Evolutionary conservation across 805 yeast species (phyloP).

Genomic region (Schwanniomyces sp.): DNA sequence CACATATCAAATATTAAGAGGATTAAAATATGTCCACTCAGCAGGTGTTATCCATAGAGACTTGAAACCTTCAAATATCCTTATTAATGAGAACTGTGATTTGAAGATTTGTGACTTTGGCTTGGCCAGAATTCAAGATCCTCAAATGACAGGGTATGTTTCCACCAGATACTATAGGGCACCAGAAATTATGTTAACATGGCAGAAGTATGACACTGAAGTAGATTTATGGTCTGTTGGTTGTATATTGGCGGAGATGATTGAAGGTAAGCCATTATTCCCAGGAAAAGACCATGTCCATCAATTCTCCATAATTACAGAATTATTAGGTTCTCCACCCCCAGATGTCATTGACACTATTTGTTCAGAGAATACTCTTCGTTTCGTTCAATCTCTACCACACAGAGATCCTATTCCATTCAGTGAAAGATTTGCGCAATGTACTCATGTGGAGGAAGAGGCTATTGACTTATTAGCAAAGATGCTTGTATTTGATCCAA

Average conservation of each 20-base stretch:
- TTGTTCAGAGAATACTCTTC: conserved; percentile 90
- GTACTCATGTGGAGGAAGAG: conserved; percentile 65
- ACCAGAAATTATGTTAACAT: conserved; percentile 96
- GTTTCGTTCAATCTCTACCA: conserved; percentile 92
- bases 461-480: conserved; percentile 86
- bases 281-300: conserved; percentile 99
- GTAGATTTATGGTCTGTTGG: conserved; percentile 99
- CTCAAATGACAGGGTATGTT: conserved; percentile 98
- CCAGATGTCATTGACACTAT: conserved; percentile 94
- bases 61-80: conserved; percentile 79
- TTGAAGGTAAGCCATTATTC: conserved; percentile 93
- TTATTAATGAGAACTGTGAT: conserved; percentile 88
- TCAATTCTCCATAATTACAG: conserved; percentile 96
- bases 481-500: conserved; percentile 94
- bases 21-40: conserved; percentile 84
- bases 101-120: conserved; percentile 93
- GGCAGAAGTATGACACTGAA: conserved; percentile 97
- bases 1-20: conserved; percentile 88
- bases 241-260: conserved; percentile 96
- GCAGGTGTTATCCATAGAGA: conserved; percentile 93
- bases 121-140: conserved; percentile 94
- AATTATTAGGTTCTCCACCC: conserved; percentile 94
- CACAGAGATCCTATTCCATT: conserved; percentile 90
- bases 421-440: conserved; percentile 69
- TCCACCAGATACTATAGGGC: conserved; percentile 95